Conservation (phyloP, 2,329 filamentous ascomycete genomes). For the Fragosphaeria purpurea region DNA sequence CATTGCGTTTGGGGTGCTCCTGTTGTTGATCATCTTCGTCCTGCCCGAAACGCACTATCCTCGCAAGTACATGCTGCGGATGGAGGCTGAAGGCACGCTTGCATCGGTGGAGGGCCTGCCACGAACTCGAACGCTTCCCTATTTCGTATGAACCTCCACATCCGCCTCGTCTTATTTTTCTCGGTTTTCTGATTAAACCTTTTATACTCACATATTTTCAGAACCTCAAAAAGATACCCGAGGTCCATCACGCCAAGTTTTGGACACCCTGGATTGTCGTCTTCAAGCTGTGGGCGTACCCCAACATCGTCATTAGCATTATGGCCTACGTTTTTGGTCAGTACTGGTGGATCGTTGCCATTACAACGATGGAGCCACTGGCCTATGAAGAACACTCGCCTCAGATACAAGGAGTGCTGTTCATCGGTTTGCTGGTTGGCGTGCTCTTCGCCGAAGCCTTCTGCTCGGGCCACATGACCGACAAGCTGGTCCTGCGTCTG, state of each 20-base stretch:
- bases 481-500: constrained; percentile 36
- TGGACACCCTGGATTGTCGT: constrained; percentile 35
- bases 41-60: constrained; percentile 49
- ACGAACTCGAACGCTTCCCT: constrained; percentile 2
- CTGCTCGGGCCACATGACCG: constrained; percentile 42
- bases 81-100: background rate
- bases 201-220: constrained; percentile 29
- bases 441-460: constrained; percentile 40
- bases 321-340: constrained; percentile 41
- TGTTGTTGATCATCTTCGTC: constrained; percentile 37
- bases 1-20: constrained; percentile 39
- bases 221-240: constrained; percentile 36
- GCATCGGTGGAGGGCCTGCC: background rate
- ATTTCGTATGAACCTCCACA: background rate
- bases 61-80: constrained; percentile 35
- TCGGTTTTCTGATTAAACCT: constrained; percentile 13
- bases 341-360: constrained; percentile 46
- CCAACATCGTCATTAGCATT: constrained; percentile 34
- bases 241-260: constrained; percentile 38
- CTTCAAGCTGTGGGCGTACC: constrained; percentile 34
- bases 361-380: constrained; percentile 42
- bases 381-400: constrained; percentile 39
- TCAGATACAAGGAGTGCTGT: constrained; percentile 42
- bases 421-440: constrained; percentile 43
- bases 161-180: background rate